phyloP scores from a whole-genome alignment of 371 early-diverging fungal genomes.

The Mycotypha africana region DNA sequence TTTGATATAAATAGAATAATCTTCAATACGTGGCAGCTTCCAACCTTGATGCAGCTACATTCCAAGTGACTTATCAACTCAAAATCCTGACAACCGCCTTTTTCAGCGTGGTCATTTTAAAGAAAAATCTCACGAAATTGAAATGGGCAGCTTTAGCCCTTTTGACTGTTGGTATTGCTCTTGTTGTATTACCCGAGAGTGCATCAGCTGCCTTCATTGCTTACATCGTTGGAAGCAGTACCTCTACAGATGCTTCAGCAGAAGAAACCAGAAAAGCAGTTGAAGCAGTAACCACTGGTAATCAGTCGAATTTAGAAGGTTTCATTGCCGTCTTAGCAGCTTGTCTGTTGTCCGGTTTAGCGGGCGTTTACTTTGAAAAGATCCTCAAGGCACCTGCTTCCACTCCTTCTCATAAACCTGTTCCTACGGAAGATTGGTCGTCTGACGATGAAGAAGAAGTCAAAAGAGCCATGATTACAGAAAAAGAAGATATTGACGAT shows the following conservation, averaged over 20 bases:
- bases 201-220: constrained; percentile 8
- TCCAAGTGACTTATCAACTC: constrained; percentile 95
- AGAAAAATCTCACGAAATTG: constrained; percentile 51
- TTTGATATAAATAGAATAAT: constrained; percentile 75
- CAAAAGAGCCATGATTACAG: constrained; percentile 6
- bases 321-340: constrained; percentile 72
- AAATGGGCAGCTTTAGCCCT: constrained; percentile 86
- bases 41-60: constrained; percentile 90
- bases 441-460: constrained; percentile 13
- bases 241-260: background rate
- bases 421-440: constrained; percentile 8
- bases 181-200: constrained; percentile 56
- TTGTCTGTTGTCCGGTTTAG: constrained; percentile 86
- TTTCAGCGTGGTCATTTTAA: constrained; percentile 79
- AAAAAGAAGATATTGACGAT: constrained; percentile 6
- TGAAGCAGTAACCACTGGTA: constrained; percentile 12
- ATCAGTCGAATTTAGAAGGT: constrained; percentile 39
- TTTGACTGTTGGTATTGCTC: constrained; percentile 82
- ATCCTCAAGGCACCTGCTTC: constrained; percentile 72
- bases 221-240: constrained; percentile 9
- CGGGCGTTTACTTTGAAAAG: constrained; percentile 97
- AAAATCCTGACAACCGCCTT: constrained; percentile 95
- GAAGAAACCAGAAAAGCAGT: no score
- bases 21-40: constrained; percentile 89
- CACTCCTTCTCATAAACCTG: constrained; percentile 28